Evolutionary conservation across 192 early-diverging fungal genomes (phyloP).

Genomic region (Fimicolochytrium jonesii): DNA sequence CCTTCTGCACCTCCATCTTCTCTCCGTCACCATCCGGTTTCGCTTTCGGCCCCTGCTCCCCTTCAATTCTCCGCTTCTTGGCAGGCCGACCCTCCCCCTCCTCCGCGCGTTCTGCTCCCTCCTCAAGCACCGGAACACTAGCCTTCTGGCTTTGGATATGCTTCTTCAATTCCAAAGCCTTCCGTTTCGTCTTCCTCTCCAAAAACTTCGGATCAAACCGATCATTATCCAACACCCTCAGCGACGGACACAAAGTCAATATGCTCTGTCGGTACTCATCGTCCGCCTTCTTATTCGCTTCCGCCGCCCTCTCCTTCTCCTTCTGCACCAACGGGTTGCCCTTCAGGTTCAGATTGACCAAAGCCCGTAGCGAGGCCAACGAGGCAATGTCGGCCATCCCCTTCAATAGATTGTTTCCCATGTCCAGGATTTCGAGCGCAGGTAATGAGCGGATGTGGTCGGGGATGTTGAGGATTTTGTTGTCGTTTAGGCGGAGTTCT

Average conservation of each 20-base stretch:
- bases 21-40: background rate
- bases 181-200: constrained; percentile 59
- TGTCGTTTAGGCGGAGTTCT: constrained; percentile 74
- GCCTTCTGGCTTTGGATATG: background rate
- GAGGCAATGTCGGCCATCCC: constrained; percentile 18
- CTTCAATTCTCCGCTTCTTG: background rate
- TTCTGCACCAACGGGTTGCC: constrained; percentile 56
- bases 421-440: constrained; percentile 65
- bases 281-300: background rate
- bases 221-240: constrained; percentile 70
- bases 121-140: background rate
- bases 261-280: constrained; percentile 34
- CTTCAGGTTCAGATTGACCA: constrained; percentile 39
- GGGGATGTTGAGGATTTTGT: constrained; percentile 60
- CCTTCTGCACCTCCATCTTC: background rate
- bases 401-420: constrained; percentile 65
- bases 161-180: constrained; percentile 41
- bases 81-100: background rate
- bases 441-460: constrained; percentile 41
- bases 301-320: constrained; percentile 27
- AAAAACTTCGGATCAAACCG: constrained; percentile 71
- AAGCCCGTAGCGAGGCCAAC: background rate
- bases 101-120: background rate
- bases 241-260: constrained; percentile 51
- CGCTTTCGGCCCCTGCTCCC: background rate